Percentiles rank a stretch among this genome's conserved stretches.
phyloP scores from a whole-genome alignment of 2,329 filamentous ascomycete species.

The Pyricularia pennisetigena region DNA sequence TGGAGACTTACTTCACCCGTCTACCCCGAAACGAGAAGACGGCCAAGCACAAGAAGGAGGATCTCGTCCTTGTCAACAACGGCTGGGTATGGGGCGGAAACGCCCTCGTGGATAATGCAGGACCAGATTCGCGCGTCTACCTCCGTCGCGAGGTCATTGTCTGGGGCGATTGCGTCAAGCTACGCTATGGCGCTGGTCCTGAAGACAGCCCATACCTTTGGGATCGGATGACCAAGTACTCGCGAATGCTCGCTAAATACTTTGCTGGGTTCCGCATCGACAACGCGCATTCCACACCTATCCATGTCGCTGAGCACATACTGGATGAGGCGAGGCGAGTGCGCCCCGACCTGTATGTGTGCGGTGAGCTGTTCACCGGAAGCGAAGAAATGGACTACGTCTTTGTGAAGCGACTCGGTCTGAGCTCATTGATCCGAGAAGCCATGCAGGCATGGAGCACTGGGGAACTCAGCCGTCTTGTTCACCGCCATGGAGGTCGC shows the following conservation, averaged over 20 bases:
- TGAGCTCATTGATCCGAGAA: slow-evolving; percentile 88
- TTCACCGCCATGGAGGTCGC: slow-evolving; percentile 85
- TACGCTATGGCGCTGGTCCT: slow-evolving; percentile 73
- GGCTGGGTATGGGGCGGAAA: slow-evolving; percentile 99
- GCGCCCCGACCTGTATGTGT: slow-evolving; percentile 80
- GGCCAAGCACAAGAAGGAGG: slow-evolving; percentile 62
- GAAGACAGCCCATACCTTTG: slow-evolving; percentile 89
- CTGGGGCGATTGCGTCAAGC: slow-evolving; percentile 97
- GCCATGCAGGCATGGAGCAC: slow-evolving; percentile 99
- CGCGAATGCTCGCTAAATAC: slow-evolving; percentile 83
- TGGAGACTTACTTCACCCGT: slow-evolving; percentile 92
- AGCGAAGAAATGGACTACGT: slow-evolving; percentile 94
- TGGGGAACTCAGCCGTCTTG: slow-evolving; percentile 79
- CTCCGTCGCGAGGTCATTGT: slow-evolving; percentile 93
- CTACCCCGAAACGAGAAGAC: slow-evolving; percentile 72
- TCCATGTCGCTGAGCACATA: slow-evolving; percentile 90
- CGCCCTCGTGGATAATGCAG: slow-evolving; percentile 87
- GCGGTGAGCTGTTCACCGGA: slow-evolving; percentile 91
- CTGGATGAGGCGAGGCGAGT: slow-evolving; percentile 87
- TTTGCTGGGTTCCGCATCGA: slow-evolving; percentile 95
- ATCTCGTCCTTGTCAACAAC: slow-evolving; percentile 83
- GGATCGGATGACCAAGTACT: slow-evolving; percentile 93
- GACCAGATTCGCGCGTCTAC: slow-evolving; percentile 82
- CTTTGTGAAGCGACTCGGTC: slow-evolving; percentile 85
- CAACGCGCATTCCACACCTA: slow-evolving; percentile 93